Conservation (phyloP, 495 filamentous ascomycete species). For the Wilcoxina mikolae region DNA sequence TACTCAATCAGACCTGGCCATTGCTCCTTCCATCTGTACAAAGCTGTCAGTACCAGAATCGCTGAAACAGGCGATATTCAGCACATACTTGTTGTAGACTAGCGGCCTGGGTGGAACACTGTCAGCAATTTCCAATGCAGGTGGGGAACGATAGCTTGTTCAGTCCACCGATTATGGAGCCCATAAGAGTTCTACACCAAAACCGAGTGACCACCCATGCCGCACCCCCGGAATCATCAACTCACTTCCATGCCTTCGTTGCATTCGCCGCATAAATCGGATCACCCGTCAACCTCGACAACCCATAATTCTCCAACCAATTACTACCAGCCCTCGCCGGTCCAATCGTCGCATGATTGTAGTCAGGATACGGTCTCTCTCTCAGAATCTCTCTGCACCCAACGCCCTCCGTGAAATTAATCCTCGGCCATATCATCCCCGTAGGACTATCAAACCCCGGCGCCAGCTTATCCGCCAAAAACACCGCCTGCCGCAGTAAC, state of each 20-base stretch:
- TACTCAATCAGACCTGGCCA: constrained; percentile 29
- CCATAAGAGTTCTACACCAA: neutral
- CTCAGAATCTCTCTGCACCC: constrained; percentile 21
- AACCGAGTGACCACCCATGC: constrained; percentile 4
- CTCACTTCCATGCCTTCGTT: constrained; percentile 26
- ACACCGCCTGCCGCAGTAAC: constrained; percentile 19
- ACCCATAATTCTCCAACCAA: constrained; percentile 25
- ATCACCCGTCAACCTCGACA: constrained; percentile 25
- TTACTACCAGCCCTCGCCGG: constrained; percentile 27
- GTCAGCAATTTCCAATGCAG: too few species aligned
- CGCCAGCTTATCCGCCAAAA: constrained; percentile 23
- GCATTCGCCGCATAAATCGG: constrained; percentile 23
- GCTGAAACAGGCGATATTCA: neutral
- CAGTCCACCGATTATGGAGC: too few species aligned
- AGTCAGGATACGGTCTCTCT: constrained; percentile 20
- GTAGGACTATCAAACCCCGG: constrained; percentile 27
- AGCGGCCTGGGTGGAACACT: constrained; percentile 24
- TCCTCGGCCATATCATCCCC: constrained; percentile 28
- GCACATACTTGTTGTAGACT: constrained; percentile 26
- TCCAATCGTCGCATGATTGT: constrained; percentile 22
- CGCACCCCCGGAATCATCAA: neutral
- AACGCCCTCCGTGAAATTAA: constrained; percentile 20
- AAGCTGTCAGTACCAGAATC: neutral
- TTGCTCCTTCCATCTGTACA: constrained; percentile 23
- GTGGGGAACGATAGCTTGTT: too few species aligned